Evolutionary conservation across 768 basidiomycete species (phyloP).

Genomic region (Sporobolomyces pararoseus): DNA sequence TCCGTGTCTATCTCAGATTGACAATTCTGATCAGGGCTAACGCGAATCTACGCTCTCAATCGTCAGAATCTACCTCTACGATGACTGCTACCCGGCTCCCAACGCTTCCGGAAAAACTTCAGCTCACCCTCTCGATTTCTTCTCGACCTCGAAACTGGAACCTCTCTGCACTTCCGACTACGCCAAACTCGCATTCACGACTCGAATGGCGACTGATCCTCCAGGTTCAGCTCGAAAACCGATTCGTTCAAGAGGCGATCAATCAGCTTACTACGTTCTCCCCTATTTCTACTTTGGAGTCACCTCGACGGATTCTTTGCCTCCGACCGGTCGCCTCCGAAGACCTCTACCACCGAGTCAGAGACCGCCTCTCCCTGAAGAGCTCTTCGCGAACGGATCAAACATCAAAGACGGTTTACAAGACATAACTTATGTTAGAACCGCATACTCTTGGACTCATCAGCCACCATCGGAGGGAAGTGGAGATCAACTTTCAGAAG

Average conservation of each 20-base stretch:
- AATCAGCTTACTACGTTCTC: background rate
- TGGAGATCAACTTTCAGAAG: slow-evolving; percentile 6
- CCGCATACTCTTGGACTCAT: slow-evolving; percentile 2
- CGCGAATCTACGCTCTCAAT: too few species aligned
- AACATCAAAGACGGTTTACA: slow-evolving; percentile 6
- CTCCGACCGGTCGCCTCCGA: background rate
- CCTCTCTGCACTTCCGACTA: background rate
- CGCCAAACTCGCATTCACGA: background rate
- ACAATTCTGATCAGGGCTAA: too few species aligned
- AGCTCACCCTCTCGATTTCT: slow-evolving; percentile 8
- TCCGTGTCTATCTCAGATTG: too few species aligned
- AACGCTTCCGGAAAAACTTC: background rate
- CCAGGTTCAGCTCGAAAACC: background rate
- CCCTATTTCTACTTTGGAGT: slow-evolving; percentile 14
- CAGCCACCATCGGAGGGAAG: background rate
- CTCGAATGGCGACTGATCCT: background rate
- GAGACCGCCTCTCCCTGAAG: background rate
- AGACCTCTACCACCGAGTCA: background rate
- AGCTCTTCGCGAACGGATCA: background rate
- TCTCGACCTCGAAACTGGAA: background rate
- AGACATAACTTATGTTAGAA: slow-evolving; percentile 2
- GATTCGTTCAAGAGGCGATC: background rate
- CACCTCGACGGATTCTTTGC: background rate
- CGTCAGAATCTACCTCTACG: slow-evolving; percentile 25
- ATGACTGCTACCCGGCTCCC: slow-evolving; percentile 21